Base-by-base conservation (phyloP, 805 yeast genomes). In the Schwanniomyces pseudopolymorphus region DNA sequence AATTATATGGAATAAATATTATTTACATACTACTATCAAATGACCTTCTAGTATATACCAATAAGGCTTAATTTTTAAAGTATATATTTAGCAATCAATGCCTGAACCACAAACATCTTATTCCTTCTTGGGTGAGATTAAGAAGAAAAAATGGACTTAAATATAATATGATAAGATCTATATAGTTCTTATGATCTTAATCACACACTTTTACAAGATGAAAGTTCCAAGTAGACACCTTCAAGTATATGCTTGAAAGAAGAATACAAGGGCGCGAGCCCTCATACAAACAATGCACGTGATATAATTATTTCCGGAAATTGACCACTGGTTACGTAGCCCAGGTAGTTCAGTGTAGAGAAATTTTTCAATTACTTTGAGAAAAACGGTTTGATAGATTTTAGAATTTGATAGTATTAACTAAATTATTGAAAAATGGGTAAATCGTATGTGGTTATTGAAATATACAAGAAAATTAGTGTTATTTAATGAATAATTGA, bases 351-450 rank as follows among this genome's bases (percentile, higher is more conserved):
- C 8, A 20, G 16, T 21, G 24, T 31, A 14, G 35, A 31, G 35
- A 31, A 35, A 36, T 36, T 36, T 33, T 36, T 36, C 39, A 31
- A 31, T 31, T 31, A 31, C 35, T 31, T 26, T 14, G 20, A 31
- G 20, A 31, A 31, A 31, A 31, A 20, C 35, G 35, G 20, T 31
- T 31, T 16, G 5, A 7, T 22, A 36, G 25, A 36, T 36, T 36
- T 36, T 21, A 36, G 39, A 21, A 20, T 20, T 36, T 10, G 25
- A 24, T 22, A 22, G 16, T 22, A 19, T 24, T 38, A 38, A 38
- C 20, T 38, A n/a, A 38, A 35, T 37, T 39, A 38, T 31, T 42
- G 33, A 45, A 54, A 55, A 48, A 57, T 57, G 60, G 60, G 60
- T 57, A 56, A 56, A 50, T 54, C 58, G 54, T 38, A 38, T 22